phyloP scores from a whole-genome alignment of 805 yeast species.

The Yarrowia alimentaria region DNA sequence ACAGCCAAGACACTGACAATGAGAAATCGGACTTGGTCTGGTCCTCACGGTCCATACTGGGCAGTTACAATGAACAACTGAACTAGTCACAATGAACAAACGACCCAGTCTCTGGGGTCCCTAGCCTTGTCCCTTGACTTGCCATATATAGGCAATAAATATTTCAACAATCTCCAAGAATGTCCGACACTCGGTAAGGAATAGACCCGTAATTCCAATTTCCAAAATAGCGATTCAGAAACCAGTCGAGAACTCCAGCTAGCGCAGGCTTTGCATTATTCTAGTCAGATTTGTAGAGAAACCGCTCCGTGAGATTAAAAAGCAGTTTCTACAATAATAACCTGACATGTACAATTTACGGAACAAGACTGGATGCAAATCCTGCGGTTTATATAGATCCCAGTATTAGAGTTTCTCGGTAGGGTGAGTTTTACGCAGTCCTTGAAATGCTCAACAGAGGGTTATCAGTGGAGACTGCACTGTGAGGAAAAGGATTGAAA shows the following conservation, averaged over 20 bases:
- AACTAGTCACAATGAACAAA: no score
- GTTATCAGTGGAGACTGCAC: no score
- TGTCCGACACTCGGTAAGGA: slow-evolving; percentile 28
- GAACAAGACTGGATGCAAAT: slow-evolving; percentile 8
- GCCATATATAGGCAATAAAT: neutral
- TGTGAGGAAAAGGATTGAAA: no score
- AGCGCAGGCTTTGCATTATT: slow-evolving; percentile 27
- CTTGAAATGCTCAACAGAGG: no score
- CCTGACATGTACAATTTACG: slow-evolving; percentile 25
- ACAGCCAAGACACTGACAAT: no score
- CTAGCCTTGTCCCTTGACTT: neutral
- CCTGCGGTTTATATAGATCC: slow-evolving; percentile 4
- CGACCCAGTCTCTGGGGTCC: neutral
- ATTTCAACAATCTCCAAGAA: no score
- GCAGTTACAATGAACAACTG: no score
- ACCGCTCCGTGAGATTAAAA: slow-evolving; percentile 25
- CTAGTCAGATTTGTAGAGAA: slow-evolving; percentile 27
- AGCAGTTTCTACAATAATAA: slow-evolving; percentile 26
- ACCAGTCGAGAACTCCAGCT: slow-evolving; percentile 28
- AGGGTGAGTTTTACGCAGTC: slow-evolving; percentile 14
- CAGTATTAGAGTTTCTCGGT: slow-evolving; percentile 15
- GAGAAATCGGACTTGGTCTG: no score
- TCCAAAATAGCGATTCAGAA: slow-evolving; percentile 21
- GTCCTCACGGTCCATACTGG: no score
- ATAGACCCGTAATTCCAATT: slow-evolving; percentile 25